Conservation (phyloP, 192 early-diverging fungal species). For the Podochytrium sp. region DNA sequence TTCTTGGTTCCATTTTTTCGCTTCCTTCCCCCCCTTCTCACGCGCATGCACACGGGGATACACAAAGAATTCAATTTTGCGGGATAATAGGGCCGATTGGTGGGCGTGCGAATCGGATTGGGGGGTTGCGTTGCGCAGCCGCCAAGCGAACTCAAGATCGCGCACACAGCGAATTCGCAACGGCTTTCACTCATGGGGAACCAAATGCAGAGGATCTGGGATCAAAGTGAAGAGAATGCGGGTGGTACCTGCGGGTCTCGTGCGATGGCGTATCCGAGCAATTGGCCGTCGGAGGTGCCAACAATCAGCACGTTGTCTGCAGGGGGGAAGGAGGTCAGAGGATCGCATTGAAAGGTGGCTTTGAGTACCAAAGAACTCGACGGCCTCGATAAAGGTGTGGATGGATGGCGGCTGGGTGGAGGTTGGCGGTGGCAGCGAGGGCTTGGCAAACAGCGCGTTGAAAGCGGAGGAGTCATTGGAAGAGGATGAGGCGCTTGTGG, state of each 20-base stretch:
- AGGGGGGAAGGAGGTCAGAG: neutral
- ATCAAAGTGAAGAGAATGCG: neutral
- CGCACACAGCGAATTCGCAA: no score
- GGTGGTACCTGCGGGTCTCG: slow-evolving; percentile 30
- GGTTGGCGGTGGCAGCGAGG: neutral
- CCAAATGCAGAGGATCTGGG: neutral
- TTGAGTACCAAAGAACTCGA: slow-evolving; percentile 7
- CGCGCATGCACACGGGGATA: no score
- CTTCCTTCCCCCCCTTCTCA: no score
- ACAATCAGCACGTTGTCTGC: slow-evolving; percentile 75
- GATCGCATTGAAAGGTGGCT: neutral
- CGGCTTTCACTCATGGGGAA: neutral
- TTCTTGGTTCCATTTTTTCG: no score
- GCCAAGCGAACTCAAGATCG: no score
- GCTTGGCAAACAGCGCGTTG: neutral
- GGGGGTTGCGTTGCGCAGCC: no score
- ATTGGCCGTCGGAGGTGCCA: slow-evolving; percentile 74
- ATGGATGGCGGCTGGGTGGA: neutral
- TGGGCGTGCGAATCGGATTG: no score
- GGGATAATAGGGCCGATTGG: no score
- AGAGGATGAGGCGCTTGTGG: neutral
- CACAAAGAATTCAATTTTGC: no score
- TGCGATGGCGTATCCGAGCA: slow-evolving; percentile 70
- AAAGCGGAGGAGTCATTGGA: neutral
- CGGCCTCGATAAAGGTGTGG: neutral